These are phyloP conservation scores for Cudoniella acicularis DNA, from an alignment of 495 filamentous ascomycete species.

Conservation along the genomic window DNA sequence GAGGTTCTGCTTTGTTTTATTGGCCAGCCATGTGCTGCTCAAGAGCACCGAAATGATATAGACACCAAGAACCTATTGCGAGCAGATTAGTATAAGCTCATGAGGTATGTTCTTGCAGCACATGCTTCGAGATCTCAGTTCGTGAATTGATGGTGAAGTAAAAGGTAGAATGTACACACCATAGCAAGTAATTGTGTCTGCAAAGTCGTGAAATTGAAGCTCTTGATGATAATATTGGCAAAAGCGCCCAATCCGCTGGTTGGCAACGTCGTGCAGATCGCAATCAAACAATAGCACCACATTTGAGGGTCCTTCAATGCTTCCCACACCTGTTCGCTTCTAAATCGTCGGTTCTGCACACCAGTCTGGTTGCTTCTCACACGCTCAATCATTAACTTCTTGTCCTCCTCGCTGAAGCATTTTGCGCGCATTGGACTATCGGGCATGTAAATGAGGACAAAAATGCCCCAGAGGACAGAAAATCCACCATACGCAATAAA, in stretches of 20 bases:
- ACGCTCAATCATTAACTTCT: constrained; percentile 56
- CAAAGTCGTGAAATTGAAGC: constrained; percentile 45
- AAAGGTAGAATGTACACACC: too few species aligned
- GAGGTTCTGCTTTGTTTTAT: constrained; percentile 59
- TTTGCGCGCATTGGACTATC: constrained; percentile 69
- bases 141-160: too few species aligned
- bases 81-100: too few species aligned
- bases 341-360: constrained; percentile 69
- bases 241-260: constrained; percentile 65
- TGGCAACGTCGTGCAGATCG: constrained; percentile 64
- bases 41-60: constrained; percentile 68
- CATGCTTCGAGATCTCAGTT: too few species aligned
- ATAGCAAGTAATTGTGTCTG: constrained; percentile 60
- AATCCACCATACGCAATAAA: constrained; percentile 64
- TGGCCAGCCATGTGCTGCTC: constrained; percentile 59
- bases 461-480: constrained; percentile 53
- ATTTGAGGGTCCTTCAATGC: constrained; percentile 57
- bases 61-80: constrained; percentile 62
- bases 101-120: too few species aligned
- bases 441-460: constrained; percentile 62
- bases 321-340: constrained; percentile 59
- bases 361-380: constrained; percentile 66
- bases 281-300: constrained; percentile 41
- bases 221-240: constrained; percentile 57
- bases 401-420: constrained; percentile 62